Conservation (phyloP, 352 stramenopile species). For the Pilasporangium apinafurcum region DNA sequence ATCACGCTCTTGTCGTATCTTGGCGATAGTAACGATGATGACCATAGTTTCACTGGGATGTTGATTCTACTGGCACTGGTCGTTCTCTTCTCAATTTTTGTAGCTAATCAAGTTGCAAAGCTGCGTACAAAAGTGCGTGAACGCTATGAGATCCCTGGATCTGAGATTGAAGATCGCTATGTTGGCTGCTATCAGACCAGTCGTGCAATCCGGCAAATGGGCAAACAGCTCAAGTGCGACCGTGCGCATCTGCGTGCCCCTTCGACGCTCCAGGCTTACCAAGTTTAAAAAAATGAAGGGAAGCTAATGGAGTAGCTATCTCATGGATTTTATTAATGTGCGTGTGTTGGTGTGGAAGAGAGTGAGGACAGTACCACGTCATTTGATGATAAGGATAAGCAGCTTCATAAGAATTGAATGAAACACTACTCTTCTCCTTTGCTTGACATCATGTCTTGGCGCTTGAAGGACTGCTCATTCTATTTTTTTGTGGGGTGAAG, state of each 20-base stretch:
- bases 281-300: constrained; percentile 2
- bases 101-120: background rate
- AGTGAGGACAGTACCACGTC: no score
- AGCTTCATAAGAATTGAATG: no score
- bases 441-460: no score
- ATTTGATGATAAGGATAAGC: no score
- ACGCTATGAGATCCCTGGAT: constrained; percentile 1
- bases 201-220: constrained; percentile 2
- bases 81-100: background rate
- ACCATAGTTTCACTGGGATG: background rate
- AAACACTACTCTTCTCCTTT: no score
- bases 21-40: background rate
- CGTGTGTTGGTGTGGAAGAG: no score
- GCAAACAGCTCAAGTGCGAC: constrained; percentile 5
- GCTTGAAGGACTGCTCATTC: no score
- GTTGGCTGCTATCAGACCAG: background rate
- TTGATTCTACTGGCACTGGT: background rate
- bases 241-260: constrained; percentile 3
- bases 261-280: constrained; percentile 5
- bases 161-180: background rate
- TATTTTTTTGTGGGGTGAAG: no score
- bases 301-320: no score
- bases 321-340: no score
- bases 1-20: constrained; percentile 5
- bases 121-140: background rate